Base-by-base conservation (phyloP, 225 moss, liverwort and hornwort species). In the Bryum argenteum region DNA sequence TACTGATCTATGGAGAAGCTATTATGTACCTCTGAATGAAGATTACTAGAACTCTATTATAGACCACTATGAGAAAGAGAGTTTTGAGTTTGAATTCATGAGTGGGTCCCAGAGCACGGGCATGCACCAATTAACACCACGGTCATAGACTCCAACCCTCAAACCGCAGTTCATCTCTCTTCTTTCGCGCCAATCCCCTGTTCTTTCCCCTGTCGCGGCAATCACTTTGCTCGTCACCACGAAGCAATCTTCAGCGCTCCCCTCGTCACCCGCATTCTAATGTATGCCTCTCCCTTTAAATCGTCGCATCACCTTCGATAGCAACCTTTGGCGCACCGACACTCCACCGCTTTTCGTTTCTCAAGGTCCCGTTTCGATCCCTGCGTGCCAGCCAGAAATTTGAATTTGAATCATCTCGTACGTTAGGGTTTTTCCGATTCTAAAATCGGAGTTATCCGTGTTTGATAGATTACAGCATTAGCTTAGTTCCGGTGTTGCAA, bases 391-490 rank as follows among this genome's bases (percentile, higher is more conserved):
- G 19, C 52, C 20, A 11, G 15, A 59, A 58, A 38, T 43, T 44
- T 69, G 16, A 54, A 59, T 75, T 28, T 66, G 44, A 61, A 66
- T 59, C 18, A 50, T 19, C 54, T 9, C 58, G 26, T 11, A 59
- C 2, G 8, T 45, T 77, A 81, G 81, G 77, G 81, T 81, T 81
- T 69, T 1, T 28, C 60, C 19, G 54, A 17, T 59, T 60, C 23
- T 55, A 11, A 39, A 38, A 7, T 0, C 33, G 4, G n/a, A 12
- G 22, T 58, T 53, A 17, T 48, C 17, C 15, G 39, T 61, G 54
- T 41, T 14, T 17, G 19, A 11, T 50, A 33, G 4, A 33, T 64
- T 14, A 28, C 5, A 0, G 50, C 8, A 48, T 40, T 67, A 47
- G n/a, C 15, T 47, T 4, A 41, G 21, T 55, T 40, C 58, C 14